Conservation (phyloP, 495 filamentous ascomycete species). For the Echria macrotheca region DNA sequence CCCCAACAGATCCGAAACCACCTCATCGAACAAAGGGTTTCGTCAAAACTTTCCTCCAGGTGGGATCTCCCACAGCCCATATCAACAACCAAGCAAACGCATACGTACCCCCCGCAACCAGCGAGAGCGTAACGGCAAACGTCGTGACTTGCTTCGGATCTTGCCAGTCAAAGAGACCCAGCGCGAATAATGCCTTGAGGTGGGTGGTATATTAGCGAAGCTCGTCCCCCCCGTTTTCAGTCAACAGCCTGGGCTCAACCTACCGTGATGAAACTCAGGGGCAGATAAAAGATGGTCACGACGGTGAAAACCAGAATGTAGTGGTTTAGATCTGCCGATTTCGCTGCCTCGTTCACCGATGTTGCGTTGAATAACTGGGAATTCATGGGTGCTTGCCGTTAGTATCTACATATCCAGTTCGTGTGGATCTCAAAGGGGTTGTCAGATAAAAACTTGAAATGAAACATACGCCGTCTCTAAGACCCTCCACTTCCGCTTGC, state of each 20-base stretch:
- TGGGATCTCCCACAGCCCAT: background rate
- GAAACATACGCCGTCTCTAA: constrained; percentile 2
- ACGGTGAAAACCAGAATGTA: constrained; percentile 3
- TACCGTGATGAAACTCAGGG: constrained; percentile 4
- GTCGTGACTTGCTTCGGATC: background rate
- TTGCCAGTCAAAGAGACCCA: background rate
- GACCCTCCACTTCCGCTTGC: background rate
- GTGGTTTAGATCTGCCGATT: constrained; percentile 1
- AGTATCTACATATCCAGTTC: no score
- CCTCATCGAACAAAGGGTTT: background rate
- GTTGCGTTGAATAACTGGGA: constrained; percentile 2
- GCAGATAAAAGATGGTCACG: constrained; percentile 2
- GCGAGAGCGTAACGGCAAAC: background rate
- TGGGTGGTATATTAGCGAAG: background rate
- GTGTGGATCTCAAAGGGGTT: background rate
- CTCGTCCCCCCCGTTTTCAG: no score
- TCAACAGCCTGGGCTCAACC: background rate
- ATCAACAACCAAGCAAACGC: background rate
- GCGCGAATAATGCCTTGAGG: constrained; percentile 1
- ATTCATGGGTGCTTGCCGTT: no score
- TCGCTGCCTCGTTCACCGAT: constrained; percentile 1
- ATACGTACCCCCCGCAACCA: background rate
- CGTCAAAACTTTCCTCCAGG: background rate
- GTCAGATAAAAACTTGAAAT: background rate
- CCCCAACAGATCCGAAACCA: background rate